A percentile compares a stretch with the other conserved stretches of the same genome.
Conservation (phyloP, 2,329 filamentous ascomycete genomes). For the Aspergillus versicolor region DNA sequence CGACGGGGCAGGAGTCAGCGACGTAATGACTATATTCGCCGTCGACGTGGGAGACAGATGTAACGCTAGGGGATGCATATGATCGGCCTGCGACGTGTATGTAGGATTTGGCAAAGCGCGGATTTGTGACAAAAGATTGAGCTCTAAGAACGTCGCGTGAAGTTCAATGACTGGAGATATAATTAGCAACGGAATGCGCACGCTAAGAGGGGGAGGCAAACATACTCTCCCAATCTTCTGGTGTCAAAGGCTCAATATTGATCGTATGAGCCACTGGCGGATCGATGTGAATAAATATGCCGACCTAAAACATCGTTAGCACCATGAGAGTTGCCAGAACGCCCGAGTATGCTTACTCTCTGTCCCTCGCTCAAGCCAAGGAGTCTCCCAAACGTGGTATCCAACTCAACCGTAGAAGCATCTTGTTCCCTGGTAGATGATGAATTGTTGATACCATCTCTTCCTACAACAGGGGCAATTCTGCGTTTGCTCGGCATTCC, state of each 20-base stretch:
- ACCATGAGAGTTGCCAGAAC: conserved; percentile 32
- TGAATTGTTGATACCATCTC: conserved; percentile 68
- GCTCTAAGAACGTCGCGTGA: conserved; percentile 90
- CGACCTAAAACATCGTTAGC: conserved; percentile 47
- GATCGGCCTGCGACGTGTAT: conserved; percentile 55
- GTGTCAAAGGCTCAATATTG: conserved; percentile 92
- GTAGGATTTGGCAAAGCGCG: conserved; percentile 86
- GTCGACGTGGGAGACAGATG: conserved; percentile 95
- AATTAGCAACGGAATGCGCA: conserved; percentile 8
- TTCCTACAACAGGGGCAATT: conserved; percentile 68
- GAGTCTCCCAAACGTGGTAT: conserved; percentile 76
- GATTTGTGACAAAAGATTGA: conserved; percentile 91
- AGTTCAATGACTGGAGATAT: conserved; percentile 74
- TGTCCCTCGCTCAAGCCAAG: conserved; percentile 78
- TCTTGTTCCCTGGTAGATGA: conserved; percentile 69
- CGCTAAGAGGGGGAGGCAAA: not conserved
- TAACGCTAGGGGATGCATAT: conserved; percentile 78
- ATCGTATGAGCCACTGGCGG: conserved; percentile 89
- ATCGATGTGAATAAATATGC: conserved; percentile 74
- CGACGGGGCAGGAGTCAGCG: conserved; percentile 72
- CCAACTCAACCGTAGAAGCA: conserved; percentile 75
- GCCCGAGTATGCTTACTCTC: conserved; percentile 57
- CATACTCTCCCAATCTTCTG: conserved; percentile 91
- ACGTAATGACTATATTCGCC: conserved; percentile 83
- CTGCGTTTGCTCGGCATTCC: conserved; percentile 94